phyloP scores from a whole-genome alignment of 2,329 filamentous ascomycete genomes.

The Penicillium sp. region DNA sequence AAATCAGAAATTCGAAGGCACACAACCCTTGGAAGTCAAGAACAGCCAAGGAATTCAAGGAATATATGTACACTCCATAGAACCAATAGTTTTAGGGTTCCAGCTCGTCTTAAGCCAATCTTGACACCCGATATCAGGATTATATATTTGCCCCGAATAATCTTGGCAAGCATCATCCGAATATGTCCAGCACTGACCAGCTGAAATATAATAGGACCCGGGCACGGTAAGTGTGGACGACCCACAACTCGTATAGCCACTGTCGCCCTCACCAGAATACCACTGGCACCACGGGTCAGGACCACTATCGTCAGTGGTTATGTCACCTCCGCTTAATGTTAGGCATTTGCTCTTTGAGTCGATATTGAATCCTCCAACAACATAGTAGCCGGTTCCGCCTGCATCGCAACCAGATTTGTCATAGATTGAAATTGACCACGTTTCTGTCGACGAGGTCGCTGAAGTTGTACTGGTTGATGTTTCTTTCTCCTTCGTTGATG shows the following conservation, averaged over 20 bases:
- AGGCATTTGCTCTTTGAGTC: conserved; percentile 1
- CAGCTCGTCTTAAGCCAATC: neutral
- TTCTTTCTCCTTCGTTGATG: neutral
- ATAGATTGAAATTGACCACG: conserved; percentile 12
- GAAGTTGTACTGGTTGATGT: neutral
- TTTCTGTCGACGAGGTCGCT: neutral
- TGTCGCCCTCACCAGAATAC: neutral
- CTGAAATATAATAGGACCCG: conserved; percentile 7
- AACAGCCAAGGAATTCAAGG: neutral
- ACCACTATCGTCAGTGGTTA: neutral
- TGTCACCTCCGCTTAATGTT: neutral
- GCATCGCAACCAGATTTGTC: conserved; percentile 3
- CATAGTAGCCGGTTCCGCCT: conserved; percentile 11
- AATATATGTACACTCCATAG: neutral
- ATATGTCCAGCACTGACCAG: conserved; percentile 5
- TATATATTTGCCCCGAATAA: neutral
- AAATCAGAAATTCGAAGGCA: too few species aligned
- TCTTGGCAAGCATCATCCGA: neutral
- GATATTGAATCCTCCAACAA: conserved; percentile 6
- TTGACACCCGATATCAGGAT: neutral
- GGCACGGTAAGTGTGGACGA: conserved; percentile 1
- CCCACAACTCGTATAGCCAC: conserved; percentile 3
- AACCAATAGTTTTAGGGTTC: neutral
- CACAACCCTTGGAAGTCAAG: too few species aligned
- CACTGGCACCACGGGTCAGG: conserved; percentile 1